These are phyloP conservation scores for Petunia hybrid DNA, from an alignment of 305 asterid species.

Conservation along the genomic window DNA sequence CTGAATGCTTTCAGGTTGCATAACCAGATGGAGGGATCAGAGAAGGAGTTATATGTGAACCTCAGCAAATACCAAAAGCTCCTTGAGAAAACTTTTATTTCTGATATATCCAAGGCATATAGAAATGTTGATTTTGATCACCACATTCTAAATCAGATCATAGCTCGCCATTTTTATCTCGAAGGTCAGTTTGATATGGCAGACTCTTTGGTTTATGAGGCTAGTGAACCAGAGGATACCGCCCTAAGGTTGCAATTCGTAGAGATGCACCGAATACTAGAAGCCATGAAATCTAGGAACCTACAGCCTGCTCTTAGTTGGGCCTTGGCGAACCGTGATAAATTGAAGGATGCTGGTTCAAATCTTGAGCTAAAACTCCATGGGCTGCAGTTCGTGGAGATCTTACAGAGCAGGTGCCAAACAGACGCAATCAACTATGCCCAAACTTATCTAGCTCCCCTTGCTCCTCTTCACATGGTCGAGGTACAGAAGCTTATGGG, in stretches of 20 bases:
- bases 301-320: slow-evolving; percentile 62
- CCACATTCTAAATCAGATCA: slow-evolving; percentile 53
- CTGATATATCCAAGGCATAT: slow-evolving; percentile 59
- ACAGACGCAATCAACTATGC: slow-evolving; percentile 54
- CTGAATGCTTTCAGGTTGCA: slow-evolving; percentile 44
- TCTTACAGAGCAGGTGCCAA: slow-evolving; percentile 46
- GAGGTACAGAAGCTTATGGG: slow-evolving; percentile 61
- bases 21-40: slow-evolving; percentile 43
- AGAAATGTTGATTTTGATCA: slow-evolving; percentile 51
- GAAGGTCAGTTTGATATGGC: slow-evolving; percentile 57
- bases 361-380: slow-evolving; percentile 59
- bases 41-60: slow-evolving; percentile 45
- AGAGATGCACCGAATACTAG: slow-evolving; percentile 56
- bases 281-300: slow-evolving; percentile 52
- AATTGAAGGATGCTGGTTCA: slow-evolving; percentile 41
- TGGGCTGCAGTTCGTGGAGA: slow-evolving; percentile 52
- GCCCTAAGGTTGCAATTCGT: slow-evolving; percentile 51
- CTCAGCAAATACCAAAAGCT: slow-evolving; percentile 50
- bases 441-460: slow-evolving; percentile 47
- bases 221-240: slow-evolving; percentile 53
- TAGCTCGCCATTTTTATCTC: slow-evolving; percentile 54
- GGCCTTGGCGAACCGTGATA: slow-evolving; percentile 52
- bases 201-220: slow-evolving; percentile 58
- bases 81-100: slow-evolving; percentile 53
- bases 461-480: slow-evolving; percentile 49